phyloP scores from a whole-genome alignment of 257 asterid species.

The Marsdenia floribunda region DNA sequence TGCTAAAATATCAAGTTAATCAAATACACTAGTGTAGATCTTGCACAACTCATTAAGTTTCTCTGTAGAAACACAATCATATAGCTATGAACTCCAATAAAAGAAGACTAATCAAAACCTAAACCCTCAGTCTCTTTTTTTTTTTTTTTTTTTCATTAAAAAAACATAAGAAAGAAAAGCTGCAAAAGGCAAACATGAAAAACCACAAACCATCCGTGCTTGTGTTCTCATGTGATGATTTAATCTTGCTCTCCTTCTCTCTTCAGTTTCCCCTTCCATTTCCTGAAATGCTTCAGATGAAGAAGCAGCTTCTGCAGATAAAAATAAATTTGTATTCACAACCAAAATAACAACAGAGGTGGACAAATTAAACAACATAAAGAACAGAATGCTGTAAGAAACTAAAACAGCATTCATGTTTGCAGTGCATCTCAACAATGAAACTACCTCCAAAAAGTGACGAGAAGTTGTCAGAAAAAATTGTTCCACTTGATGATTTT shows the following conservation, averaged over 20 bases:
- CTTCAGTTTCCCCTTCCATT: conserved; percentile 71
- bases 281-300: conserved; percentile 68
- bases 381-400: neutral
- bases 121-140: neutral
- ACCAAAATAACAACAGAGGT: neutral
- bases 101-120: neutral
- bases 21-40: neutral
- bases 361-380: neutral
- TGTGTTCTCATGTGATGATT: conserved; percentile 56
- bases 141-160: neutral
- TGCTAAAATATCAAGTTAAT: neutral
- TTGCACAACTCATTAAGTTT: too few relatives aligned
- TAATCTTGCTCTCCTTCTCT: conserved; percentile 72
- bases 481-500: conserved; percentile 28
- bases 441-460: conserved; percentile 66
- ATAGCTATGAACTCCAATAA: neutral
- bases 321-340: conserved; percentile 12
- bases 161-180: neutral
- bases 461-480: conserved; percentile 38
- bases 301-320: conserved; percentile 51
- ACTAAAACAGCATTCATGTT: neutral
- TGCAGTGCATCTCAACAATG: neutral
- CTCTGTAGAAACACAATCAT: neutral
- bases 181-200: neutral
- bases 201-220: conserved; percentile 66